A percentile compares a stretch with the other conserved stretches of the same genome.
Conservation (phyloP, 2,329 filamentous ascomycete species). For the Magnaporthiopsis incrustans region DNA sequence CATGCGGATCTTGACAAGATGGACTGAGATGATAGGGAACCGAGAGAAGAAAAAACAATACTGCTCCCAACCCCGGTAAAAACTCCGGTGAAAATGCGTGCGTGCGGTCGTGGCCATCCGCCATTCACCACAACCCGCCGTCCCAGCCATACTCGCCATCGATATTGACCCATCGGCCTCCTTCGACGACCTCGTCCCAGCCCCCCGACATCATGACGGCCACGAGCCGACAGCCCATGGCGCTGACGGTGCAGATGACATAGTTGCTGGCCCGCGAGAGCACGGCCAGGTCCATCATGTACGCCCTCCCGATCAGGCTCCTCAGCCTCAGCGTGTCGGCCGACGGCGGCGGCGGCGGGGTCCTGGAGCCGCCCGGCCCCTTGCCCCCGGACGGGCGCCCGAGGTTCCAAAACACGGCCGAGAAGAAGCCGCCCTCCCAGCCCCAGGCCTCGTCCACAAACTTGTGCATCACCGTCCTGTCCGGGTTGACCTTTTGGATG, state of each 20-base stretch:
- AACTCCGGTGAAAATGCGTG: neutral
- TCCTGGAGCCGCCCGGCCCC: neutral
- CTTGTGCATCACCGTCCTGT: slow-evolving; percentile 47
- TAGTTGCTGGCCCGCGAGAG: slow-evolving; percentile 59
- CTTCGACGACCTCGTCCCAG: slow-evolving; percentile 59
- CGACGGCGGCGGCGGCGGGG: slow-evolving; percentile 28
- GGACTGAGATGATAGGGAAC: neutral
- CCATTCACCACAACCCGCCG: slow-evolving; percentile 22
- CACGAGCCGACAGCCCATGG: slow-evolving; percentile 63
- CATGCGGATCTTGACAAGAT: neutral
- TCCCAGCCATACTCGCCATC: slow-evolving; percentile 62
- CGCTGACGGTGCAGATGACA: slow-evolving; percentile 70
- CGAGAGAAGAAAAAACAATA: neutral
- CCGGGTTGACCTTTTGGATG: slow-evolving; percentile 27
- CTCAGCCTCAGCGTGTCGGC: slow-evolving; percentile 57
- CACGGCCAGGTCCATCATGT: slow-evolving; percentile 72
- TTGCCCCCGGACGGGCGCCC: slow-evolving; percentile 35
- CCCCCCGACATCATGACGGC: slow-evolving; percentile 70
- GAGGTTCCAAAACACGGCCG: slow-evolving; percentile 72
- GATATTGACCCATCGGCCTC: slow-evolving; percentile 67
- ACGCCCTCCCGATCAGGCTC: slow-evolving; percentile 70
- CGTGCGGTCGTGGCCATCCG: neutral
- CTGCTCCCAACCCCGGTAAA: neutral
- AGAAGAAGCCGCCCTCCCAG: slow-evolving; percentile 85
- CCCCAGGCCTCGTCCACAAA: slow-evolving; percentile 71